Evolutionary conservation across 768 basidiomycete species (phyloP).

Genomic region (Pisolithus albus): DNA sequence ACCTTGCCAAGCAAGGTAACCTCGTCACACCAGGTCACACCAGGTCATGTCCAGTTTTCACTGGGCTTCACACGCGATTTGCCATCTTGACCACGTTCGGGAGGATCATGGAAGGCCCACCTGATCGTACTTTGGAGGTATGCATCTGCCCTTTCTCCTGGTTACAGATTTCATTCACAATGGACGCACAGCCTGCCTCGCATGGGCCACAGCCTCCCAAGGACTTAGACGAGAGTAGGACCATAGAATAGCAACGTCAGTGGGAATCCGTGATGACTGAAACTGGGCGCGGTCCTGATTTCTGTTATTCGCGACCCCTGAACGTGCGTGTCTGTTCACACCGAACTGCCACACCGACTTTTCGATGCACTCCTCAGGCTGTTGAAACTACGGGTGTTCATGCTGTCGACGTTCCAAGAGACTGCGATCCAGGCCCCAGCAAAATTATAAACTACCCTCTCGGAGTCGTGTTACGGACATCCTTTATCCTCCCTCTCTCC

Average conservation of each 20-base stretch:
- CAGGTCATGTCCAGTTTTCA: too few species aligned
- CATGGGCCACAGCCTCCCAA: neutral
- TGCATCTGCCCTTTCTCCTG: neutral
- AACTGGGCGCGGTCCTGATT: conserved; percentile 6
- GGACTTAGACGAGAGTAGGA: too few species aligned
- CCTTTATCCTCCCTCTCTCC: conserved; percentile 19
- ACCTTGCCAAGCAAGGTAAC: too few species aligned
- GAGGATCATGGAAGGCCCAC: neutral
- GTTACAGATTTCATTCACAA: neutral
- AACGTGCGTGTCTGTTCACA: conserved; percentile 1
- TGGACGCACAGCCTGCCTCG: neutral
- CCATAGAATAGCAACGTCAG: neutral
- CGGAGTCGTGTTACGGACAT: conserved; percentile 17
- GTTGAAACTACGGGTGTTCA: neutral
- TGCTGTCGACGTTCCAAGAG: neutral
- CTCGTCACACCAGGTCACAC: too few species aligned
- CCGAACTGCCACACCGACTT: too few species aligned
- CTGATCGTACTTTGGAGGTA: neutral
- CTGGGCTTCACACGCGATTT: neutral
- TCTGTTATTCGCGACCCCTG: conserved; percentile 3
- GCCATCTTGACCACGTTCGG: conserved; percentile 12
- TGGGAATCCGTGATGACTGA: conserved; percentile 8
- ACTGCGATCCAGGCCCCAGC: neutral
- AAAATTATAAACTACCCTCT: conserved; percentile 9
- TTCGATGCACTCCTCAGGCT: conserved; percentile 12